A percentile compares a stretch with the other conserved stretches of the same genome.
phyloP scores from a whole-genome alignment of 257 asterid species.

The Solanum dulcamara region DNA sequence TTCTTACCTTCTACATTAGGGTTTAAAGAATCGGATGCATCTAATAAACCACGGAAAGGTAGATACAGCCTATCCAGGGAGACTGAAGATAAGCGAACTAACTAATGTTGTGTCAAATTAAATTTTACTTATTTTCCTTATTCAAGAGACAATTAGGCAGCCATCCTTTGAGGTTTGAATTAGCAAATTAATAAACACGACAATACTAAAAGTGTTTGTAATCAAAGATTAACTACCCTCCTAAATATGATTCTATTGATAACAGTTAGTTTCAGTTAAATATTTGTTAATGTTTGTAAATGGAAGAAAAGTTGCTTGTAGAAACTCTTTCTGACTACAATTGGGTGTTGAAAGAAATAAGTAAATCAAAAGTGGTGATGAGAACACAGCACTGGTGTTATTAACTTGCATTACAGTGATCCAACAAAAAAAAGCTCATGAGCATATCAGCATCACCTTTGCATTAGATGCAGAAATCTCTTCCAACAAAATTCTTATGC shows the following conservation, averaged over 20 bases:
- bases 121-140: not conserved
- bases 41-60: not conserved
- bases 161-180: not conserved
- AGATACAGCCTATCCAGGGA: too few relatives aligned
- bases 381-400: not conserved
- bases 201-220: not conserved
- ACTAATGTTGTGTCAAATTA: not conserved
- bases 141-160: not conserved
- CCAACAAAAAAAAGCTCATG: not conserved
- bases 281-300: not conserved
- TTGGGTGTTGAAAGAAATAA: not conserved
- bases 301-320: too few relatives aligned
- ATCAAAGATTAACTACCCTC: not conserved
- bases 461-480: not conserved
- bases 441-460: not conserved
- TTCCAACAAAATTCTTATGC: not conserved
- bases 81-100: too few relatives aligned
- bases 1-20: not conserved
- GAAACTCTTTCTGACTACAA: not conserved
- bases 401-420: not conserved
- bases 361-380: not conserved
- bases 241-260: not conserved
- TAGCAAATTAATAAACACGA: not conserved
- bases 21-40: not conserved
- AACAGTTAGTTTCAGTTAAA: not conserved